Base-by-base conservation (phyloP, 352 stramenopile species). In the Pythium sukuiense region DNA sequence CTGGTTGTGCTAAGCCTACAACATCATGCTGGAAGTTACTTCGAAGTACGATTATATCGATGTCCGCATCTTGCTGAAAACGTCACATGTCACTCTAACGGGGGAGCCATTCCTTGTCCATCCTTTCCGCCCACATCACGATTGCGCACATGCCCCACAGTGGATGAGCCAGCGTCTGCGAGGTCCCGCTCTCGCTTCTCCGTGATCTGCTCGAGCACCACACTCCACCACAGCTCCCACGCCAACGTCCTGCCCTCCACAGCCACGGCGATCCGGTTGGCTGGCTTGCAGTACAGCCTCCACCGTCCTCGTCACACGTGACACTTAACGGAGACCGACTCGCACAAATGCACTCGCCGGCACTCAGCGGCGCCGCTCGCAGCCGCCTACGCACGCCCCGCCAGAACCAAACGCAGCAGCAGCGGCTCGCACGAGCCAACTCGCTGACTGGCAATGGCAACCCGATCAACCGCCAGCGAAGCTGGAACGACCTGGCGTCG, bases 341-440 rank as follows among this genome's bases (percentile, higher is more conserved):
- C 20, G 20, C 20, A 24, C 20, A 24, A 29, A 89, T 90, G 82
- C 74, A 79, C 67, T 90, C 82, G 52, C 82, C 82, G 6, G 82
- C 82, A n/a, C 68, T 90, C 8, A 89, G 80, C 1, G 82, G 82
- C 33, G 82, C 79, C 16, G 74, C 77, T 35, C 79, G 73, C 45
- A 76, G 73, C 46, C 83, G 77, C 24, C 69, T 71, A 49, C 81
- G 67, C 54, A 77, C 69, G 29, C 61, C 74, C 11, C 67, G 71
- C 33, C 66, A 71, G 61, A 65, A 61, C 35, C 63, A 68, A n/a
- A 27, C 33, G 29, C 29, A 37, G 37, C 35, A 37, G 43, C 33
- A 58, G 20, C 50, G 45, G 20, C 46, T 63, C 53, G 43, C 53
- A 45, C 59, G 58, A 24, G 20, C 43, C 14, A 67, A 63, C 59